A percentile compares a stretch with the other conserved stretches of the same genome.
Evolutionary conservation across 2,329 filamentous ascomycete species (phyloP).

Genomic region (Claviceps capensis): DNA sequence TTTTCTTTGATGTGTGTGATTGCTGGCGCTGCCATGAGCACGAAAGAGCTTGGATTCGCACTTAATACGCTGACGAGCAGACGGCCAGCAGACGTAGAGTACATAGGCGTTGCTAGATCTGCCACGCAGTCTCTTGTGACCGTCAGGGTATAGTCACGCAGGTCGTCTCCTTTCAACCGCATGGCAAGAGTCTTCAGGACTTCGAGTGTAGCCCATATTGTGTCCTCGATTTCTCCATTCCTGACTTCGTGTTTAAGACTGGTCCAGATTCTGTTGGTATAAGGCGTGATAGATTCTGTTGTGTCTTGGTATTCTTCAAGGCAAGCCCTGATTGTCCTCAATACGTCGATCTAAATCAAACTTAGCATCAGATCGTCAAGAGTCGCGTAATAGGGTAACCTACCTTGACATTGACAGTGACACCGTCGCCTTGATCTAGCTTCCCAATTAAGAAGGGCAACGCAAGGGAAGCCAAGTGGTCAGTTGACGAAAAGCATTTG

Average conservation of each 20-base stretch:
- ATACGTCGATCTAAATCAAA: constrained; percentile 32
- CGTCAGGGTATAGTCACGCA: constrained; percentile 31
- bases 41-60: constrained; percentile 33
- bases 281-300: constrained; percentile 32
- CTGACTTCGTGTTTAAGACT: constrained; percentile 51
- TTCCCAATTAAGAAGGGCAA: constrained; percentile 43
- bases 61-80: constrained; percentile 37
- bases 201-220: constrained; percentile 40
- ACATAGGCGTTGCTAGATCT: constrained; percentile 39
- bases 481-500: constrained; percentile 37
- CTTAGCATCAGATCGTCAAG: constrained; percentile 6
- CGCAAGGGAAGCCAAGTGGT: constrained; percentile 29
- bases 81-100: constrained; percentile 37
- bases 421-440: constrained; percentile 43
- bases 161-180: constrained; percentile 28
- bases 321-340: constrained; percentile 41
- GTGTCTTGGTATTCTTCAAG: constrained; percentile 34
- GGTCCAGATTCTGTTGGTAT: constrained; percentile 38
- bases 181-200: constrained; percentile 36
- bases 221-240: constrained; percentile 45
- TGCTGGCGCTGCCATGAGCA: constrained; percentile 30
- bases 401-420: constrained; percentile 45
- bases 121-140: constrained; percentile 39
- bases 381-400: neutral
- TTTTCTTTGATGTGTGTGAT: constrained; percentile 37